Evolutionary conservation across 2,329 filamentous ascomycete genomes (phyloP), one percentile per base, ranked within the genome.

Genomic region (Botrytis paeoniae): DNA sequence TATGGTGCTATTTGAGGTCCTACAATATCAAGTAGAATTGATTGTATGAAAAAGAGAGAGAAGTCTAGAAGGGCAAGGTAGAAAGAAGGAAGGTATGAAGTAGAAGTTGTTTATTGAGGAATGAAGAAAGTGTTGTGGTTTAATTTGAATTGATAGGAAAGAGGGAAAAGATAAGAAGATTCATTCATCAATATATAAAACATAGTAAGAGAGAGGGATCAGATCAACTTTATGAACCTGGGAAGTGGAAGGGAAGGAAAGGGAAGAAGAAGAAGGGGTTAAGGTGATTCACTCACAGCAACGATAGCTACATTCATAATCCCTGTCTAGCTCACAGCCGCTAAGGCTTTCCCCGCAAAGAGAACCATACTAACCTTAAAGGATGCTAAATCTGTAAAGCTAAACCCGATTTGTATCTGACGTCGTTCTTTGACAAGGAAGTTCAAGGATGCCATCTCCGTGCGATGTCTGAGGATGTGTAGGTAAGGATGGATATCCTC

Each of bases 341-440:
- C 64, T 41, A 29, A 57, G 48, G 65, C 35, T 39, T 68, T 68
- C 65, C 65, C 65, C 65, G 65, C 65, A 68, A 68, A 41, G 35
- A 32, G 9, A 68, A 22, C 5, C 9, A n/a, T 16, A 29, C 45
- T 54, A n/a, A n/a, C n/a, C n/a, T n/a, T n/a, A 68, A 68, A 29
- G 2, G 16, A 8, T 20, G 45, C 51, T 57, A 57, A 18, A 29
- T 29, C 6, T 29, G n/a, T 1, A 3, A 16, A 14, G 6, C 64
- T 29, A 68, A 29, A 1, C 64, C 64, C 18, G n/a, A 54, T 68
- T 9, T 1, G 35, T 14, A 39, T 14, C 64, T 54, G 64, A 68
- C 64, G 35, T 64, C 62, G 62, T 64, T 45, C 16, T 45, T 32
- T 25, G 62, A 45, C 62, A 64, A 64, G 41, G 62, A 45, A 14